Base-by-base conservation (phyloP, 1,284 basidiomycete species). In the Cutaneotrichosporon sp. region DNA sequence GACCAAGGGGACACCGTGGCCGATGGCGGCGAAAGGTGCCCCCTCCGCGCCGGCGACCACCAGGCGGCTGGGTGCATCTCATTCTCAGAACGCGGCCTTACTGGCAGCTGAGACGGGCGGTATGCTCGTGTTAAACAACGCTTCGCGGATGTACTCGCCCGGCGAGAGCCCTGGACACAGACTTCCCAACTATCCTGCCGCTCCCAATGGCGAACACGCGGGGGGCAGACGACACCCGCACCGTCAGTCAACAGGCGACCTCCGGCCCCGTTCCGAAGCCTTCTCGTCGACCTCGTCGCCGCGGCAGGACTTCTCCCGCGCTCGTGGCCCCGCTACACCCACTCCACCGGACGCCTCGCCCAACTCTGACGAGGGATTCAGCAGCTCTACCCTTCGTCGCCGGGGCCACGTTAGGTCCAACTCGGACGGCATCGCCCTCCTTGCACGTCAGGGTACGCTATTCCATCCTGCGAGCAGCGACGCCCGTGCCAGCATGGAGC, bases 371-470 rank as follows among this genome's bases (percentile, higher is more conserved):
- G 42, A 44, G 17, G 42, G 42, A 14, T 17, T 5, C 17, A 12
- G 29, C 29, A 31, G 14, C 29, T 10, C 29, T 31, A 9, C 22
- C 12, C 24, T 41, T 12, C 38, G 38, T 24, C 17, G 42, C 3
- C 56, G 55, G 0, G 54, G 47, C 7, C 64, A 64, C 42, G 61
- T 53, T 2, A 59, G 68, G 25, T 60, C 59, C 27, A 57, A 71
- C 22, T 73, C 71, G 9, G 74, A 75, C 31, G 74, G 72, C 2
- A 32, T 53, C 12, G 63, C 66, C 4, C 59, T 70, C 10, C 63
- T 75, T 8, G 64, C 63, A 1, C 59, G 74, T 24, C 71, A 74
- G 42, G 74, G 74, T 2, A 75, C 74, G 0, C 62, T 75, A 4
- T 61, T 75, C 25, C 70, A 74, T 43, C 74, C 74, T 1, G 53